Evolutionary conservation across 352 stramenopile species (phyloP).

Genomic region (Aphanomyces invadans): DNA sequence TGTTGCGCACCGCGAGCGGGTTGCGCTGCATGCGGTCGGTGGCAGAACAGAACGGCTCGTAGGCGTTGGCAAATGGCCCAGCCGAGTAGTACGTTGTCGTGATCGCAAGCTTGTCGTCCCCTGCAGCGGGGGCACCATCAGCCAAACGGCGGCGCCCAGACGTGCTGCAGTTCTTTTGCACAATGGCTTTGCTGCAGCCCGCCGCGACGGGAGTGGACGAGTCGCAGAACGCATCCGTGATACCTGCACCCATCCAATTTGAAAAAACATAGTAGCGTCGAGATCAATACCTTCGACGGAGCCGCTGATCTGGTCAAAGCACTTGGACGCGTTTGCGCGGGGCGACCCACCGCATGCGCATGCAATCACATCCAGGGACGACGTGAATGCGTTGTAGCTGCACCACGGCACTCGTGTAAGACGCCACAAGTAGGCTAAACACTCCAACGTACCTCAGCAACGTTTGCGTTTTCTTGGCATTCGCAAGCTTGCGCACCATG

Average conservation of each 20-base stretch:
- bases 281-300: conserved; percentile 7
- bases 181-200: conserved; percentile 3
- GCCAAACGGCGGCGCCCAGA: background rate
- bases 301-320: background rate
- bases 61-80: background rate
- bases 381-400: conserved; percentile 19
- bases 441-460: background rate
- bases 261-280: too few species aligned
- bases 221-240: conserved; percentile 13
- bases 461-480: conserved; percentile 10
- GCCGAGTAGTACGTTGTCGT: conserved; percentile 16
- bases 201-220: conserved; percentile 1
- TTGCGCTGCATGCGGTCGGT: conserved; percentile 7
- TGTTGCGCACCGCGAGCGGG: background rate
- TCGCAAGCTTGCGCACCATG: conserved; percentile 1
- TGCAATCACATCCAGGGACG: background rate
- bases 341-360: conserved; percentile 14
- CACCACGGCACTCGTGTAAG: background rate
- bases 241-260: background rate
- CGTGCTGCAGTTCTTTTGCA: background rate
- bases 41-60: conserved; percentile 5
- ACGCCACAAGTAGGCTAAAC: too few species aligned
- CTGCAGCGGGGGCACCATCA: background rate
- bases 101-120: conserved; percentile 13
- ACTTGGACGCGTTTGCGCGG: background rate